A percentile compares a stretch with the other conserved stretches of the same genome.
phyloP scores from a whole-genome alignment of 2,329 filamentous ascomycete species.

The Bimuria novae-zelandiae region DNA sequence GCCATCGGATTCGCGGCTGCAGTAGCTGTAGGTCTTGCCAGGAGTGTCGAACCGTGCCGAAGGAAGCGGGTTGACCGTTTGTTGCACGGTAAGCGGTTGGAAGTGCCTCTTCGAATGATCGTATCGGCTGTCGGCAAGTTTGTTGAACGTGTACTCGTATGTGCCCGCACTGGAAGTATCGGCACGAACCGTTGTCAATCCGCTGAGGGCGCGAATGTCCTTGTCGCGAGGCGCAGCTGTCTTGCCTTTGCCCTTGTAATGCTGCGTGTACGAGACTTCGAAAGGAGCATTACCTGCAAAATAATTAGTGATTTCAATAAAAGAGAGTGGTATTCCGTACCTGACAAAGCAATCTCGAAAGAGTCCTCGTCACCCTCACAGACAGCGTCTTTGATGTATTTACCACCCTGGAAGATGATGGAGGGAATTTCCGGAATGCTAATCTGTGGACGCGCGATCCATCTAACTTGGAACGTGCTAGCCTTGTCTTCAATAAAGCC shows the following conservation, averaged over 20 bases:
- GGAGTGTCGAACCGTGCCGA: constrained; percentile 81
- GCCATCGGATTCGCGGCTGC: constrained; percentile 77
- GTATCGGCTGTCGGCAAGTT: constrained; percentile 85
- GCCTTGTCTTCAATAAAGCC: constrained; percentile 77
- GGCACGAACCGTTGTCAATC: constrained; percentile 78
- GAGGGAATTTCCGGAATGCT: constrained; percentile 67
- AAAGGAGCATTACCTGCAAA: constrained; percentile 74
- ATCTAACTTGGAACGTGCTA: constrained; percentile 77
- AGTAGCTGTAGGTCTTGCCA: constrained; percentile 94
- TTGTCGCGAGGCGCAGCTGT: constrained; percentile 64
- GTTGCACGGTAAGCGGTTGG: constrained; percentile 71
- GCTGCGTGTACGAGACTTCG: constrained; percentile 79
- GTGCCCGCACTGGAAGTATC: constrained; percentile 82
- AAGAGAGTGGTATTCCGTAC: constrained; percentile 52
- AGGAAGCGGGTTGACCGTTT: constrained; percentile 83
- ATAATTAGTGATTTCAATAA: constrained; percentile 26
- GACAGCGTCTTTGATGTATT: constrained; percentile 76
- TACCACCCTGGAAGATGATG: constrained; percentile 57
- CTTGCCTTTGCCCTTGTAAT: constrained; percentile 68
- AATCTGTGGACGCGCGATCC: constrained; percentile 80
- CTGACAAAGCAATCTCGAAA: constrained; percentile 79
- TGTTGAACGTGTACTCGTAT: constrained; percentile 84
- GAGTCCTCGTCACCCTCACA: constrained; percentile 94
- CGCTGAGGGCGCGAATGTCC: constrained; percentile 75
- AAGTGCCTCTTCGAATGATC: constrained; percentile 70